Conservation (phyloP, 805 yeast species). For the Nakazawaea ishiwadae region DNA sequence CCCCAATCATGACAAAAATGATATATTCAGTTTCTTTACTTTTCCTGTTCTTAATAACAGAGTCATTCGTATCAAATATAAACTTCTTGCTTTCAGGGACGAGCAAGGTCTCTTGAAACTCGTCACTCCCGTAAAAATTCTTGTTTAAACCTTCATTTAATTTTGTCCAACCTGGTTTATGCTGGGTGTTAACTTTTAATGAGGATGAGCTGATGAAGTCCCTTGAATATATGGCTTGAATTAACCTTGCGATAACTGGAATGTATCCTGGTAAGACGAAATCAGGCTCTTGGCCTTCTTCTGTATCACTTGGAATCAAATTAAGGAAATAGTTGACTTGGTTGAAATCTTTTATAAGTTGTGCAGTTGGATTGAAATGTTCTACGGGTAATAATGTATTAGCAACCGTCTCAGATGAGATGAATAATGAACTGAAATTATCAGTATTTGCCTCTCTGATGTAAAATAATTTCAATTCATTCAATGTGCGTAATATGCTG, state of each 20-base stretch:
- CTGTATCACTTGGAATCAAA: conserved; percentile 38
- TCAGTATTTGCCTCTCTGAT: conserved; percentile 22
- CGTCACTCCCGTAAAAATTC: conserved; percentile 36
- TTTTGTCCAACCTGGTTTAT: conserved; percentile 36
- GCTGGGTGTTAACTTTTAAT: background rate
- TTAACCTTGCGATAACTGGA: conserved; percentile 66
- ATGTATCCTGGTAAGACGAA: conserved; percentile 79
- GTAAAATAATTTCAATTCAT: conserved; percentile 43
- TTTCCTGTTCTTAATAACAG: conserved; percentile 11
- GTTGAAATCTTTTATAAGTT: conserved; percentile 29
- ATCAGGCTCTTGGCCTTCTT: conserved; percentile 35
- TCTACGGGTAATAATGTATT: background rate
- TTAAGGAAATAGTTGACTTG: conserved; percentile 36
- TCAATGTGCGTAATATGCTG: conserved; percentile 41
- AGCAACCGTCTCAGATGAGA: conserved; percentile 4
- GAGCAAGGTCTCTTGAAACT: conserved; percentile 21
- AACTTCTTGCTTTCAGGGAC: conserved; percentile 26
- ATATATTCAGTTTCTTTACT: conserved; percentile 22
- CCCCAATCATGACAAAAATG: conserved; percentile 69
- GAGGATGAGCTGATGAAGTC: conserved; percentile 27
- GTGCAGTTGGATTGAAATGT: conserved; percentile 13
- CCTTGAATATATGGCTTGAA: conserved; percentile 64
- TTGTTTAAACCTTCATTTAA: conserved; percentile 34
- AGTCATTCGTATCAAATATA: conserved; percentile 21
- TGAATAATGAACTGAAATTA: conserved; percentile 13